A percentile compares a stretch with the other conserved stretches of the same genome.
Evolutionary conservation across 2,329 filamentous ascomycete species (phyloP).

Genomic region (Fusarium hainanense): DNA sequence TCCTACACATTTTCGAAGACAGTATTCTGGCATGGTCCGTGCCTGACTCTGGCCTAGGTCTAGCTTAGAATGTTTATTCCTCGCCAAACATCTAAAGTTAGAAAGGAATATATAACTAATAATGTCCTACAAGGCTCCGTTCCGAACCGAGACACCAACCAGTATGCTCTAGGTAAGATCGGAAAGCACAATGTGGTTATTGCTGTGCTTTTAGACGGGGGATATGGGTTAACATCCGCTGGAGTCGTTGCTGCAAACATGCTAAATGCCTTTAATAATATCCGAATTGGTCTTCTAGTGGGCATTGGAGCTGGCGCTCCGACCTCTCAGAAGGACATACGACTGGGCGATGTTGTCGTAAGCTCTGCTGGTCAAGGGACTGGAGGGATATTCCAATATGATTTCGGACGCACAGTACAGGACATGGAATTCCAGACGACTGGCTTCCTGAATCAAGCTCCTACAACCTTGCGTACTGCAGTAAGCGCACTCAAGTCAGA

Average conservation of each 20-base stretch:
- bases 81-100: too few species aligned
- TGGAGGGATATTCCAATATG: slow-evolving; percentile 45
- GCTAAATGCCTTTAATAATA: slow-evolving; percentile 45
- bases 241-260: too few species aligned
- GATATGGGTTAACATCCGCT: too few species aligned
- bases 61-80: too few species aligned
- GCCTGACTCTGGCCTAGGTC: too few species aligned
- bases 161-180: slow-evolving; percentile 50
- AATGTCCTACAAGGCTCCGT: slow-evolving; percentile 23
- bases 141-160: slow-evolving; percentile 41
- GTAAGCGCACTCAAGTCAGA: background rate
- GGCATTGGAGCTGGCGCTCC: slow-evolving; percentile 53
- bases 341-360: slow-evolving; percentile 46
- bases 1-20: too few species aligned
- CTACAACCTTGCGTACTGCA: slow-evolving; percentile 4
- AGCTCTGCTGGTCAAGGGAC: slow-evolving; percentile 13
- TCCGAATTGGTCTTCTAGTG: slow-evolving; percentile 49
- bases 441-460: slow-evolving; percentile 32
- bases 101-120: too few species aligned
- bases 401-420: slow-evolving; percentile 42
- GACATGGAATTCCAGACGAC: slow-evolving; percentile 16
- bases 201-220: slow-evolving; percentile 40
- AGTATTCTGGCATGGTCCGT: too few species aligned
- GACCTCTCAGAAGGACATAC: slow-evolving; percentile 49
- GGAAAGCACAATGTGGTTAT: slow-evolving; percentile 53